A percentile compares a stretch with the other conserved stretches of the same genome.
Conservation (phyloP, 2,329 filamentous ascomycete species). For the Corinectria fuckeliana region DNA sequence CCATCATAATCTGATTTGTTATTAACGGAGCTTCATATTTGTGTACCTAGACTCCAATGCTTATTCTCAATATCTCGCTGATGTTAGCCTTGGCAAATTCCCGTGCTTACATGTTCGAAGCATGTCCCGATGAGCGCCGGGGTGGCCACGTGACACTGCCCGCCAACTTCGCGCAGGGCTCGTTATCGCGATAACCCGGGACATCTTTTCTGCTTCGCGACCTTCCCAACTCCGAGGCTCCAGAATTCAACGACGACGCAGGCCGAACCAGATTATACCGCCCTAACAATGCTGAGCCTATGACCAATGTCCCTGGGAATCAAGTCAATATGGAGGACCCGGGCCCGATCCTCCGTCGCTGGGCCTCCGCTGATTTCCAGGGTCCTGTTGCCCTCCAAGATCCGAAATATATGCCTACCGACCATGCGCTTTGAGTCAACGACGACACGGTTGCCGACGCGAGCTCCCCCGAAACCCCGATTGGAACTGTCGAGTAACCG, state of each 20-base stretch:
- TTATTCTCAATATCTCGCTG: not conserved
- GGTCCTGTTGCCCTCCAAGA: conserved; percentile 26
- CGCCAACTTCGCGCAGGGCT: conserved; percentile 2
- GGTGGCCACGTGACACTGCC: conserved; percentile 11
- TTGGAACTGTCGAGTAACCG: not conserved
- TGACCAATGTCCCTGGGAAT: conserved; percentile 56
- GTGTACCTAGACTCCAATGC: too few species aligned
- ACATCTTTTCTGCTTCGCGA: conserved; percentile 29
- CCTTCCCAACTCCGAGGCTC: conserved; percentile 13
- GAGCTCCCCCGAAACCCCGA: not conserved
- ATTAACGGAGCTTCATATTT: not conserved
- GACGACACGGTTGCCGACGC: not conserved
- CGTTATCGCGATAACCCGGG: conserved; percentile 31
- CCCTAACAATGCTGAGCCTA: conserved; percentile 45
- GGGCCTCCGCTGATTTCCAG: conserved; percentile 31
- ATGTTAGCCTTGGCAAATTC: not conserved
- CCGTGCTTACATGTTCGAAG: not conserved
- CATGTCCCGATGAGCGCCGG: not conserved
- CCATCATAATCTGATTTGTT: not conserved
- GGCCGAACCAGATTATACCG: conserved; percentile 10
- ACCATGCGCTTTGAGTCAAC: conserved; percentile 27
- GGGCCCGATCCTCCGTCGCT: conserved; percentile 42
- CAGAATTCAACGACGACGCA: conserved; percentile 19
- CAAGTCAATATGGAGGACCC: conserved; percentile 51
- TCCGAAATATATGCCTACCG: conserved; percentile 17